Base-by-base conservation (phyloP, 2,329 filamentous ascomycete genomes). In the Xenoacremonium recifei region DNA sequence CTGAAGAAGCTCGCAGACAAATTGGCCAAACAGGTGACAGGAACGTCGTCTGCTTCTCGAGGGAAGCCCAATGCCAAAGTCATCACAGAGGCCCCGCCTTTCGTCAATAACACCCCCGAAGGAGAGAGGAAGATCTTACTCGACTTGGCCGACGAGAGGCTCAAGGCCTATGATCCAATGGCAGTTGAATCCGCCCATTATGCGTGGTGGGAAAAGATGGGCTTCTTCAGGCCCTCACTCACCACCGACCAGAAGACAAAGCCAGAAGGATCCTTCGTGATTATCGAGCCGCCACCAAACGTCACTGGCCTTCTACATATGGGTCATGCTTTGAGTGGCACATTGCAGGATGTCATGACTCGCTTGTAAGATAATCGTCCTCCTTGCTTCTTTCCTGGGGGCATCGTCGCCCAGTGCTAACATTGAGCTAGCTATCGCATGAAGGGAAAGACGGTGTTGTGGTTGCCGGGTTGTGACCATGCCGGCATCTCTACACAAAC, bases 401-500 rank as follows among this genome's bases (percentile, higher is more conserved):
- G n/a, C n/a, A n/a, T n/a, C n/a, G n/a, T n/a, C n/a, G n/a, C n/a
- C n/a, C n/a, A n/a, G n/a, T n/a, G n/a, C n/a, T n/a, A n/a, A n/a
- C n/a, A n/a, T n/a, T n/a, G n/a, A n/a, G n/a, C n/a, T n/a, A n/a
- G 87, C 85, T 84, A 90, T 63, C 81, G 91, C 49, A 95, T 95
- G 90, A 89, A 59, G 59, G 91, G 91, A 23, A 86, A 87, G 71
- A 93, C 89, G 4, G 92, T 88, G 2, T 71, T 95, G 13, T 96
- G 87, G 80, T 69, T 96, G 35, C 92, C 91, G 2, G 91, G 91
- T 38, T 95, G 89, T 66, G 93, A 99, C 61, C 93, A 99, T 64
- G 93, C 93, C 21, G 91, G 93, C 71, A 96, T 99, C 54, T 89
- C 89, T 3, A 97, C 93, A 4, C 93, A 99, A 69, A 89, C 80